Evolutionary conservation across 495 filamentous ascomycete genomes (phyloP), one percentile per base, ranked within the genome.

Genomic region (Aspergillus asperescens): DNA sequence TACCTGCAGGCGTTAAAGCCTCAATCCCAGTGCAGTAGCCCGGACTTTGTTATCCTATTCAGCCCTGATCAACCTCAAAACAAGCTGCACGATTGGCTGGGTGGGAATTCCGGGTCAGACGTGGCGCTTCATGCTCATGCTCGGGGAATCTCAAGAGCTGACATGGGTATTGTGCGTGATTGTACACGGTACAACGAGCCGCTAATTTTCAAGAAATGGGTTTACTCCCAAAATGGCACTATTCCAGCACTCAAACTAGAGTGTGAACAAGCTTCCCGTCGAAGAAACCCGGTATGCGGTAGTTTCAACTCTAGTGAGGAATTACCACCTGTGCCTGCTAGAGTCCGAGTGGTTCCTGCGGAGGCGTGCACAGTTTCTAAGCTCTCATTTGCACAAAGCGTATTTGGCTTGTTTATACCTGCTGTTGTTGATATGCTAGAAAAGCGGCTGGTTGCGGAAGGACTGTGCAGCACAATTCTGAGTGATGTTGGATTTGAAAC

Each of bases 371-470:
- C 62, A 1, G 54, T 86, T 2, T 81, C 86, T 53, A 75, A 62
- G 22, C 66, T 89, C 1, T 84, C 89, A 0, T 64, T 76, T 23
- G 61, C 66, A n/a, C 81, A 82, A 48, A 75, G 79, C 2, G 73
- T 82, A 22, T 79, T 94, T 52, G 86, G 82, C 1, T 71, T 85
- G 13, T 75, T 93, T 27, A 74, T 95, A 19, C 90, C 92, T 0
- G 82, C 83, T 0, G 81, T 96, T 8, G 67, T 87, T 5, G 79
- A 86, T 48, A 77, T 77, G 10, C 57, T 92, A 16, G 86, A 86
- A 55, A 67, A 80, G 4, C 68, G 70, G 12, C 66, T 91, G 19
- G 68, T 90, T 23, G 88, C 86, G 1, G 64, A 78, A 19, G 70
- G 75, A 18, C 70, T 96, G 3, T 76, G 81, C 38, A 66, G 72